Evolutionary conservation across 2,329 filamentous ascomycete genomes (phyloP), one percentile per base, ranked within the genome.

Genomic region (Cytospora schulzeri): DNA sequence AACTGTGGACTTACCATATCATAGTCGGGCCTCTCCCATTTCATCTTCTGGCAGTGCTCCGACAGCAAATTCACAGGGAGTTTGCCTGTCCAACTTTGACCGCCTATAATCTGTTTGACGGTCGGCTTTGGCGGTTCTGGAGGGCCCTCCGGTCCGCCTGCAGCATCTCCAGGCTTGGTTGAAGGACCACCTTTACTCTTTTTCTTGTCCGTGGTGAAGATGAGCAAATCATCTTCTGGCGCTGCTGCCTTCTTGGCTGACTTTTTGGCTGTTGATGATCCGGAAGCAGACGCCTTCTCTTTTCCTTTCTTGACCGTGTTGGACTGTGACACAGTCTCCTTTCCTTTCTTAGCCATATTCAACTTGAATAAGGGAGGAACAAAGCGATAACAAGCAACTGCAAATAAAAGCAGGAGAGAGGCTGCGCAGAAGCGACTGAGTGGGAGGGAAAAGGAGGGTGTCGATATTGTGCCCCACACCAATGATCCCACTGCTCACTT

Each of bases 61-160:
- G 91, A 92, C 68, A 98, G 85, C 71, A 98, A 84, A 74, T 96
- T 97, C 68, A 97, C 91, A 1, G 95, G 95, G 35, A 99, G 81
- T 76, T 99, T 99, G 50, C 95, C 95, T 0, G 95, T 99, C 95
- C 95, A 99, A 70, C 93, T 97, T 65, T 92, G 88, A 57, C 95
- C 95, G 51, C 93, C 95, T 73, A 99, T 96, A 69, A 99, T 81
- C 70, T 96, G 92, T 76, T 90, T 89, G 53, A 85, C 84, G 1
- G 88, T 88, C 17, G 85, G 87, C 70, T 88, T 86, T 0, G 84
- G 84, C 4, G 83, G 83, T 0, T 77, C 82, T n/a, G 65, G 65
- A 2, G 73, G 68, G 3, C 76, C 70, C 17, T 75, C 66, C 38
- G 38, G 38, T 4, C 15, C 15, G 38, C 38, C 60, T 74, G 69